Evolutionary conservation across 345 rosid genomes (phyloP).

Genomic region (Citrus unshiu): DNA sequence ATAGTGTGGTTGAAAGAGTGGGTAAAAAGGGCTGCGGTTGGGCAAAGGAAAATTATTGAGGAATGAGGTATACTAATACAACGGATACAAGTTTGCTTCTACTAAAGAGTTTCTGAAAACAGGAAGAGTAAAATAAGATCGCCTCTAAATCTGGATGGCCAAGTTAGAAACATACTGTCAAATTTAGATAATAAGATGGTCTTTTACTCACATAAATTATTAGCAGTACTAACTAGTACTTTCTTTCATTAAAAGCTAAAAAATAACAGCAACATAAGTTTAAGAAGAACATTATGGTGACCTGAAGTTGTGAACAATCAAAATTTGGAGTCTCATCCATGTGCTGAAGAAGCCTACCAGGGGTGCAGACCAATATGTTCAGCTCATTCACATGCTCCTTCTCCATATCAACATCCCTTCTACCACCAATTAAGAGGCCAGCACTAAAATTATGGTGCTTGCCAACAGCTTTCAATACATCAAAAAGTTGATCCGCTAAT

Average conservation of each 20-base stretch:
- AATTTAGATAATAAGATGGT: not conserved
- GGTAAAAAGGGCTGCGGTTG: not conserved
- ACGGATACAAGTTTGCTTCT: not conserved
- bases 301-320: constrained; percentile 93
- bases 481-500: constrained; percentile 79
- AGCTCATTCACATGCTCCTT: constrained; percentile 76
- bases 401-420: constrained; percentile 74
- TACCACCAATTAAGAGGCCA: constrained; percentile 90
- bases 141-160: not conserved
- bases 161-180: not conserved
- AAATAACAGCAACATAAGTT: not conserved
- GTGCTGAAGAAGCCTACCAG: constrained; percentile 95
- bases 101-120: not conserved
- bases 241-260: no score
- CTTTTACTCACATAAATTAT: not conserved
- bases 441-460: constrained; percentile 78
- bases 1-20: not conserved
- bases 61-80: not conserved
- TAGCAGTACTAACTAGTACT: not conserved
- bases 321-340: constrained; percentile 97
- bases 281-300: constrained; percentile 21
- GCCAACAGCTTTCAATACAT: constrained; percentile 69
- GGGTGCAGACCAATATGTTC: constrained; percentile 87
- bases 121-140: not conserved
- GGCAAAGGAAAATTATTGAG: not conserved